Percentiles rank a stretch among this genome's conserved stretches.
phyloP scores from a whole-genome alignment of 148 eudicot species.

The Mesembryanthemum crystallinum region DNA sequence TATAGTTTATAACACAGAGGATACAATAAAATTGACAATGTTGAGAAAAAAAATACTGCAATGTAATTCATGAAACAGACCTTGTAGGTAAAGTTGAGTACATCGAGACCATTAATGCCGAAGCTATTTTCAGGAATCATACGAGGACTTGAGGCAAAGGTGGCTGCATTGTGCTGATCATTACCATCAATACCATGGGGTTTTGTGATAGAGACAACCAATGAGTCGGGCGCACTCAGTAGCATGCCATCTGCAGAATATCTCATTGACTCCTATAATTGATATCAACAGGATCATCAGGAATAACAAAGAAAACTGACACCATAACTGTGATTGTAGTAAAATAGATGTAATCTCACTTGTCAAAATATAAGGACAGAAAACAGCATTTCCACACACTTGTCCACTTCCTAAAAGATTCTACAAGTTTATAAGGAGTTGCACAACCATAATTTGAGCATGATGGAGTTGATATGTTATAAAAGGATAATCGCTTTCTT shows the following conservation, averaged over 20 bases:
- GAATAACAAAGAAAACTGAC: background rate
- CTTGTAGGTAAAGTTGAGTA: conserved; percentile 85
- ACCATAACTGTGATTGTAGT: background rate
- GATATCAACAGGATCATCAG: conserved; percentile 19
- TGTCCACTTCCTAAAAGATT: background rate
- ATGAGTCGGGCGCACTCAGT: conserved; percentile 75
- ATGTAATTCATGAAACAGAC: conserved; percentile 34
- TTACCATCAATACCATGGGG: conserved; percentile 41
- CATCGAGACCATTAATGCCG: conserved; percentile 80
- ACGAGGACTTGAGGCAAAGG: conserved; percentile 52
- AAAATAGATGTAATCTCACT: background rate
- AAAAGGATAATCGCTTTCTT: too few species aligned
- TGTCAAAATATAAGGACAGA: background rate
- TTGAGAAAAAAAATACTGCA: conserved; percentile 12
- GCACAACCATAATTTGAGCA: too few species aligned
- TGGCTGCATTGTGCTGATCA: conserved; percentile 40
- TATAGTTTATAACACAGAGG: background rate
- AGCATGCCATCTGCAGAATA: conserved; percentile 85
- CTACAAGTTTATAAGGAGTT: background rate
- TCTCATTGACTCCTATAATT: conserved; percentile 76
- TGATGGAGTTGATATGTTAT: too few species aligned
- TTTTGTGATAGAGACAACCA: conserved; percentile 68
- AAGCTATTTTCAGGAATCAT: conserved; percentile 51
- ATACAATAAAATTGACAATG: background rate
- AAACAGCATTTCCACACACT: background rate